phyloP scores from a whole-genome alignment of 768 basidiomycete species.

The Hortiboletus campestris region DNA sequence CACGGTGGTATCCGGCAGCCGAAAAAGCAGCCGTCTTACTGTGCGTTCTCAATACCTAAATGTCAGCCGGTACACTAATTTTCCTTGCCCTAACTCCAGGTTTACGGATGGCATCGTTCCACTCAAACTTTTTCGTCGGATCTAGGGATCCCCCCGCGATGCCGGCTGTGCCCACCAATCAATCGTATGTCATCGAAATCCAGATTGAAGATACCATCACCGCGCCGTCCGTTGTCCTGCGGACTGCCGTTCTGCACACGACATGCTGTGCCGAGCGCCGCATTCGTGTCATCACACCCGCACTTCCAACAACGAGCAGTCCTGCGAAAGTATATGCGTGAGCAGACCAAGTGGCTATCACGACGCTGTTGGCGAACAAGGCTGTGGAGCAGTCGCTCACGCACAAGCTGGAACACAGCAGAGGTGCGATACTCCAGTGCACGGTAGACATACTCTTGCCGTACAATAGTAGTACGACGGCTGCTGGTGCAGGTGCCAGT shows the following conservation, averaged over 20 bases:
- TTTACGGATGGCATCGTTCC: slow-evolving; percentile 94
- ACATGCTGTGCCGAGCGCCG: slow-evolving; percentile 92
- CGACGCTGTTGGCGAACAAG: slow-evolving; percentile 85
- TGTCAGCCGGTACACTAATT: no score
- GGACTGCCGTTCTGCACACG: slow-evolving; percentile 92
- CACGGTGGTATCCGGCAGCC: no score
- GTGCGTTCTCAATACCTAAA: no score
- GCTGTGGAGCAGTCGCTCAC: slow-evolving; percentile 87
- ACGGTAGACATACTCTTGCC: slow-evolving; percentile 80
- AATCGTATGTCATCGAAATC: slow-evolving; percentile 93
- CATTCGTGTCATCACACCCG: slow-evolving; percentile 86
- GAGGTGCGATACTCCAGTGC: slow-evolving; percentile 81
- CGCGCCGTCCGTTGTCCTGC: slow-evolving; percentile 87
- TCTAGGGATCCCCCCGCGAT: slow-evolving; percentile 95
- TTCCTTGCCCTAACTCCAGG: no score
- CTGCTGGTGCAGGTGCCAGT: slow-evolving; percentile 88
- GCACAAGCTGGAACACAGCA: slow-evolving; percentile 84
- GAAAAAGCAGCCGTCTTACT: no score
- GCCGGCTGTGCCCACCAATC: slow-evolving; percentile 95
- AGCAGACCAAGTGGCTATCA: slow-evolving; percentile 84
- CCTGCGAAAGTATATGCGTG: slow-evolving; percentile 86
- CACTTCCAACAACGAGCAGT: slow-evolving; percentile 85
- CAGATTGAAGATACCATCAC: slow-evolving; percentile 94
- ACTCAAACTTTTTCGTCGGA: slow-evolving; percentile 98
- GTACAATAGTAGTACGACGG: slow-evolving; percentile 96